A percentile compares a stretch with the other conserved stretches of the same genome.
Conservation (phyloP, 495 filamentous ascomycete species). For the Clavariopsis aquatica region DNA sequence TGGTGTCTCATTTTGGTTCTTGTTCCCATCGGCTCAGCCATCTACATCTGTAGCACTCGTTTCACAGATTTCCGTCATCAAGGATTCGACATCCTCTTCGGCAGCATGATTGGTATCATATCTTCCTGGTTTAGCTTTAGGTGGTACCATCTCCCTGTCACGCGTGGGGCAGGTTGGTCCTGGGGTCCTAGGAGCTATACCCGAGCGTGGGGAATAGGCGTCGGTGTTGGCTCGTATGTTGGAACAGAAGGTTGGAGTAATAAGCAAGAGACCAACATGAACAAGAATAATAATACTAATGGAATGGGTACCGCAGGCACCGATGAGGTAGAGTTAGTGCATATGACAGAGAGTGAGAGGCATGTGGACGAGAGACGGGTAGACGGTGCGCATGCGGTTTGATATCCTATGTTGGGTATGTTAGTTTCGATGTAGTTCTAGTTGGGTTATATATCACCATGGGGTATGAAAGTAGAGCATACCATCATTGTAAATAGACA, state of each 20-base stretch:
- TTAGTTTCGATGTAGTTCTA: too few species aligned
- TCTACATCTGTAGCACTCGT: conserved; percentile 63
- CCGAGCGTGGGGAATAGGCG: conserved; percentile 47
- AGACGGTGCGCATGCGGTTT: background rate
- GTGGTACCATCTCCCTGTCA: conserved; percentile 56
- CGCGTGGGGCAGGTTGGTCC: conserved; percentile 42
- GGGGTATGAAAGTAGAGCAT: too few species aligned
- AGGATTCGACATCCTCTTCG: conserved; percentile 65
- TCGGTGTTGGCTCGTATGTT: conserved; percentile 45
- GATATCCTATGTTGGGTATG: background rate
- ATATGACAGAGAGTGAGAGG: conserved; percentile 5
- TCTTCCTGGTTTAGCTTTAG: conserved; percentile 60
- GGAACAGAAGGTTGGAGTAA: conserved; percentile 43
- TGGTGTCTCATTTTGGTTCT: conserved; percentile 59
- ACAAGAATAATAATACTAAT: background rate
- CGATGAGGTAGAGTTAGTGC: background rate
- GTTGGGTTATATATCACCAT: too few species aligned
- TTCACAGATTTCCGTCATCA: conserved; percentile 66
- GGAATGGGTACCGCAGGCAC: background rate
- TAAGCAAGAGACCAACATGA: background rate
- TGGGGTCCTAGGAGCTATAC: conserved; percentile 45
- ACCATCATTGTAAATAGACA: too few species aligned
- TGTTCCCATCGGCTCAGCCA: conserved; percentile 58
- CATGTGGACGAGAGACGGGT: conserved; percentile 4
- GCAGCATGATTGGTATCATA: conserved; percentile 57